Evolutionary conservation across 164 flowering plant species (phyloP).

Genomic region (Aristolochia fimbriata): DNA sequence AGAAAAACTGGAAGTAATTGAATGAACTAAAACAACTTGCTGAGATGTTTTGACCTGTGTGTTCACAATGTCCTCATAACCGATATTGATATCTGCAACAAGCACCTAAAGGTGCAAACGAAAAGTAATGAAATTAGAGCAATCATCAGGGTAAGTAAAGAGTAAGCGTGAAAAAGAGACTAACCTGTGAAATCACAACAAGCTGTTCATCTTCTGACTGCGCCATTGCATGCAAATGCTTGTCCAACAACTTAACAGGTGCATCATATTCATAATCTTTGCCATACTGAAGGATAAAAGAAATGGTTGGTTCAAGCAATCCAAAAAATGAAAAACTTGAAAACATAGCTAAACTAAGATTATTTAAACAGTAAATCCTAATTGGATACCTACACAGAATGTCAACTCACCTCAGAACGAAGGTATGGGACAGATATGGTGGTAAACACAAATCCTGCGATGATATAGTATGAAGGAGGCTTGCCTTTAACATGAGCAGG

Average conservation of each 20-base stretch:
- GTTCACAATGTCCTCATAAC: conserved; percentile 86
- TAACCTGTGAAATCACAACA: conserved; percentile 89
- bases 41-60: conserved; percentile 51
- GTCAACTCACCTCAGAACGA: conserved; percentile 64
- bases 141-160: neutral
- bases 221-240: conserved; percentile 67
- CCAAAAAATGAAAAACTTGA: neutral
- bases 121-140: neutral
- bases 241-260: conserved; percentile 87
- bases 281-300: conserved; percentile 45
- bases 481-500: conserved; percentile 68
- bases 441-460: conserved; percentile 81
- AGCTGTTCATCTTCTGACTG: conserved; percentile 76
- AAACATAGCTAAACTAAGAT: neutral
- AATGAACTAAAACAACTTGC: neutral
- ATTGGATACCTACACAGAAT: neutral
- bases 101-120: conserved; percentile 44
- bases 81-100: conserved; percentile 84
- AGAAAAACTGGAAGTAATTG: neutral
- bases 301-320: neutral
- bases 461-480: conserved; percentile 83
- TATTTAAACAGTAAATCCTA: neutral
- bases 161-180: neutral
- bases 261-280: conserved; percentile 76
- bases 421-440: conserved; percentile 82